These are phyloP conservation scores for Stagonosporopsis chrysanthemi DNA, from an alignment of 2,329 filamentous ascomycete genomes.

Conservation along the genomic window DNA sequence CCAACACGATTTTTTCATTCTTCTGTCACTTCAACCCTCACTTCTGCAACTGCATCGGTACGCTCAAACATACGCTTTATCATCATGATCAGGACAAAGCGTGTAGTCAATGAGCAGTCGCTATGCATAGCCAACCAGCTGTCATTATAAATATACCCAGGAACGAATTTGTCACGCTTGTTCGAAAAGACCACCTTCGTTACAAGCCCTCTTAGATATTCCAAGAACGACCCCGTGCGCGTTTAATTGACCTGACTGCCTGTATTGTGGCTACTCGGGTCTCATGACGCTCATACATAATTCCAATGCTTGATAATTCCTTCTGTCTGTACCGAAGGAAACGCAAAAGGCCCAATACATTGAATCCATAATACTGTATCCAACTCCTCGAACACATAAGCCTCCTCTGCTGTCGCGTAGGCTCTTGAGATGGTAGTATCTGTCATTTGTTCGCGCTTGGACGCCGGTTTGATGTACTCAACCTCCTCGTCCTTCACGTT, in stretches of 20 bases:
- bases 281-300: conserved; percentile 50
- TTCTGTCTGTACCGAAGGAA: neutral
- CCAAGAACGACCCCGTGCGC: conserved; percentile 43
- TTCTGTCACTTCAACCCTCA: conserved; percentile 3
- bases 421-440: no score
- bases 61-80: neutral
- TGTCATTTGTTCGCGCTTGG: no score
- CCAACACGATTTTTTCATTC: conserved; percentile 11
- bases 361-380: neutral
- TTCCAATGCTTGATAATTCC: neutral
- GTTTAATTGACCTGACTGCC: conserved; percentile 52
- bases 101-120: neutral
- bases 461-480: no score
- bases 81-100: neutral
- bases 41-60: neutral
- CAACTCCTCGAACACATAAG: no score
- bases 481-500: no score
- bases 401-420: no score
- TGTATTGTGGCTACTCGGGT: conserved; percentile 44
- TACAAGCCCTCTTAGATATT: conserved; percentile 52
- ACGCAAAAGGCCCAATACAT: neutral
- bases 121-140: no score
- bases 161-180: conserved; percentile 53
- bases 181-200: conserved; percentile 47
- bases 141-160: conserved; percentile 16